These are phyloP conservation scores for Cladorrhinum sp. DNA, from an alignment of 2,329 filamentous ascomycete genomes.

Conservation along the genomic window DNA sequence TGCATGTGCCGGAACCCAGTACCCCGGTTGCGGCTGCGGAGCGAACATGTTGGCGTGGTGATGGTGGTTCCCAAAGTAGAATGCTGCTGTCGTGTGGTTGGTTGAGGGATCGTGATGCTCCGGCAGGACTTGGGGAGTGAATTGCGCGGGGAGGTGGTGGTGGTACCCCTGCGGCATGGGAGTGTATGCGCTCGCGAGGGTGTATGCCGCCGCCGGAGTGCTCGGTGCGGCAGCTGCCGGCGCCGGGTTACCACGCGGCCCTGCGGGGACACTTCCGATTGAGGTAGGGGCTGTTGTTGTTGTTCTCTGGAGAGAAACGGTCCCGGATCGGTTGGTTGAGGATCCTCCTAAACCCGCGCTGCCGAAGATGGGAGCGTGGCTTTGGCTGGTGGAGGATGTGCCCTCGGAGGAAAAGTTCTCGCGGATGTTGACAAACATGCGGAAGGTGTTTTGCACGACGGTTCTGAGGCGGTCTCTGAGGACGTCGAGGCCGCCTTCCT, in stretches of 20 bases:
- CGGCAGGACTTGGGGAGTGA: neutral
- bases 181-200: neutral
- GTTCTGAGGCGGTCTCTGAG: constrained; percentile 21
- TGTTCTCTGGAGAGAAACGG: constrained; percentile 1
- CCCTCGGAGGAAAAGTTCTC: constrained; percentile 21
- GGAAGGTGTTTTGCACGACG: constrained; percentile 26
- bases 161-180: neutral
- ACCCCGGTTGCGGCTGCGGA: neutral
- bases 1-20: constrained; percentile 3
- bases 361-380: constrained; percentile 7
- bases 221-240: neutral
- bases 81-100: neutral
- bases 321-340: neutral
- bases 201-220: neutral
- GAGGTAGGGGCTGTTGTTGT: constrained; percentile 8
- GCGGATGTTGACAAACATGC: constrained; percentile 24
- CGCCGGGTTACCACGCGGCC: too few relatives aligned
- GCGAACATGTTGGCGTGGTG: constrained; percentile 1
- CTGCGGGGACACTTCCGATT: neutral
- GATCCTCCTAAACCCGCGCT: constrained; percentile 4
- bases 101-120: neutral
- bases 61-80: neutral
- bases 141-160: neutral
- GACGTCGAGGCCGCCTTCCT: constrained; percentile 13
- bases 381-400: constrained; percentile 25